phyloP scores from a whole-genome alignment of 306 rosid genomes.

The Argentina anserina region DNA sequence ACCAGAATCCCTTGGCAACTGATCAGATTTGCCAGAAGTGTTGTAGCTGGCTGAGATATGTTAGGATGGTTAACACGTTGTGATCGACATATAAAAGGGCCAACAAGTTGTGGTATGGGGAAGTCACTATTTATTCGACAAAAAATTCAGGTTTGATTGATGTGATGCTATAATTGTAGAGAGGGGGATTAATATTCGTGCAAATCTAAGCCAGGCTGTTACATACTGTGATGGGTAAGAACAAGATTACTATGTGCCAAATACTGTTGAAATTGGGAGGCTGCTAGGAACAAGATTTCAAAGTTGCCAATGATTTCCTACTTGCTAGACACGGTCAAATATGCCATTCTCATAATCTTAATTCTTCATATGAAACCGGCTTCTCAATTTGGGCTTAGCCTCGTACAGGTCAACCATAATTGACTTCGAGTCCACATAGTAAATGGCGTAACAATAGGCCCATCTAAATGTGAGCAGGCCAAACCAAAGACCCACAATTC shows the following conservation, averaged over 20 bases:
- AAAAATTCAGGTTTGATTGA: neutral
- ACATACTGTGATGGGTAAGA: neutral
- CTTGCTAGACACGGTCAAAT: neutral
- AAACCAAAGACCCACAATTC: too few relatives aligned
- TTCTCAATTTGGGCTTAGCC: too few relatives aligned
- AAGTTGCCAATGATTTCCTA: slow-evolving; percentile 3
- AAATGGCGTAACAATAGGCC: too few relatives aligned
- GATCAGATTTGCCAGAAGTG: slow-evolving; percentile 34
- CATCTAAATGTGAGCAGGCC: too few relatives aligned
- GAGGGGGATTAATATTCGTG: neutral
- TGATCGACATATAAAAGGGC: slow-evolving; percentile 24
- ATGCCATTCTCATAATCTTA: neutral
- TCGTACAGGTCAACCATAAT: too few relatives aligned
- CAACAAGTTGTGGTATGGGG: slow-evolving; percentile 8
- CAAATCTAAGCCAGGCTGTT: slow-evolving; percentile 29
- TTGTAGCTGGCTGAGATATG: slow-evolving; percentile 48
- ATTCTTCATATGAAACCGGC: too few relatives aligned
- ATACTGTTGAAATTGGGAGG: neutral
- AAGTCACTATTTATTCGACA: neutral
- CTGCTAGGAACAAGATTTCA: neutral
- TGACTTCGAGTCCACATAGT: too few relatives aligned
- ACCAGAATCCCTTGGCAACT: neutral
- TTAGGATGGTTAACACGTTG: slow-evolving; percentile 12
- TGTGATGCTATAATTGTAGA: slow-evolving; percentile 5
- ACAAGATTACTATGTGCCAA: slow-evolving; percentile 8